Base-by-base conservation (phyloP, 331 rosid genomes). In the Erythrophleum ivorense region DNA sequence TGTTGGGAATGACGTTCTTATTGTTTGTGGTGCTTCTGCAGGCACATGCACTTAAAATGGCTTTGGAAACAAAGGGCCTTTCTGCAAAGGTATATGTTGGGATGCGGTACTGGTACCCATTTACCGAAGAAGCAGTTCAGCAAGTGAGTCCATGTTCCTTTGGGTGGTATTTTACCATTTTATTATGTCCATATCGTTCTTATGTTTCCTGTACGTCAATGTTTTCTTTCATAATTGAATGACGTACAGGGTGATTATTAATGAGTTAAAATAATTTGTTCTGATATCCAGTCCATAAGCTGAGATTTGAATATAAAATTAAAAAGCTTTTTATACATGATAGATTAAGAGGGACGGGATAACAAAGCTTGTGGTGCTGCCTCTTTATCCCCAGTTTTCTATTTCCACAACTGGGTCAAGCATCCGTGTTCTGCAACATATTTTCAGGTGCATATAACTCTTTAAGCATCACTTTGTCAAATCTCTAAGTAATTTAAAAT, bases 351-450 rank as follows among this genome's bases (percentile, higher is more conserved):
- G 78, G 74, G 99, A 97, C 76, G 80, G 84, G 80, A 92, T 94
- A 87, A 92, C 98, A 57, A 96, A 91, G 85, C 98, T 96, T 73
- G 99, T 96, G 78, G 98, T 96, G 84, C 87, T 96, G 75, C 99
- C 99, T 55, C 88, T 96, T 24, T 96, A 96, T 85, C 99, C 99
- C 71, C 99, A 96, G 72, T 96, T 90, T 84, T 96, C 99, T 84
- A 96, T 96, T 84, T 96, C 99, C 64, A 96, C 98, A 15, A 96
- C 99, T 57, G 98, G 99, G 84, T 96, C 99, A 45, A 97, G 99
- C 82, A 78, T 97, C 78, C 91, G 97, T 46, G 95, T 94, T 65
- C 93, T 96, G 36, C 88, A 89, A 74, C 89, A 86, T 19, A 71
- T 84, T 55, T 94, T 94, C 92, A 90, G 97, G 99, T 96, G 24